These are phyloP conservation scores for Loxodes magnus DNA, from an alignment of 73 alveolate species.

Conservation along the genomic window DNA sequence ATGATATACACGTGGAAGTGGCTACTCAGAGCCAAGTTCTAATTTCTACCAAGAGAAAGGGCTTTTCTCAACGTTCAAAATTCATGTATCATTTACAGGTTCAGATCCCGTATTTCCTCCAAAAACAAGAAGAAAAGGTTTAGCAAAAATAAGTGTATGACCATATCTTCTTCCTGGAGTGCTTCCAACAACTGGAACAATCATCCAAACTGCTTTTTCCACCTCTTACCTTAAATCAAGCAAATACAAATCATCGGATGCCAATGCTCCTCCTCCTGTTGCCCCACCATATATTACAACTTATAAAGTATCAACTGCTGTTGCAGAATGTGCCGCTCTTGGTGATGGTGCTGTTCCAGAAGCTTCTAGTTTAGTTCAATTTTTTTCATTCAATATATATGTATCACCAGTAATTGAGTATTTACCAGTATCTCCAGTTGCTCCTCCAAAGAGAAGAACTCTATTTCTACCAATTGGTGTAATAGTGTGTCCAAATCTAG, in stretches of 20 bases:
- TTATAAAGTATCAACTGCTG: slow-evolving; percentile 76
- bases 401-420: slow-evolving; percentile 97
- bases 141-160: slow-evolving; percentile 75
- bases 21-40: slow-evolving; percentile 62
- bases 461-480: slow-evolving; percentile 70
- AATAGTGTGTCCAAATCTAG: slow-evolving; percentile 96
- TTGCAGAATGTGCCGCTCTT: slow-evolving; percentile 96
- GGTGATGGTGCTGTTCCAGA: slow-evolving; percentile 91
- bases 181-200: slow-evolving; percentile 88
- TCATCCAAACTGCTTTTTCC: slow-evolving; percentile 85
- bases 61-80: slow-evolving; percentile 75
- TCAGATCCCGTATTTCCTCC: slow-evolving; percentile 95
- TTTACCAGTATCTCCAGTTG: slow-evolving; percentile 89
- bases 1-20: slow-evolving; percentile 88
- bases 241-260: slow-evolving; percentile 91
- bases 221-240: slow-evolving; percentile 85
- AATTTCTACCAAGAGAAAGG: slow-evolving; percentile 89
- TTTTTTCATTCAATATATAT: too few species aligned
- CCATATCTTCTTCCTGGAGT: slow-evolving; percentile 97
- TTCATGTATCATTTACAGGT: slow-evolving; percentile 93
- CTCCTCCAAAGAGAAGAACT: slow-evolving; percentile 78
- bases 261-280: slow-evolving; percentile 96
- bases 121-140: slow-evolving; percentile 83
- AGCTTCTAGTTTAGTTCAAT: slow-evolving; percentile 80
- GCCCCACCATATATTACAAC: slow-evolving; percentile 97